Base-by-base conservation (phyloP, 768 basidiomycete species). In the Mycena galericulata region DNA sequence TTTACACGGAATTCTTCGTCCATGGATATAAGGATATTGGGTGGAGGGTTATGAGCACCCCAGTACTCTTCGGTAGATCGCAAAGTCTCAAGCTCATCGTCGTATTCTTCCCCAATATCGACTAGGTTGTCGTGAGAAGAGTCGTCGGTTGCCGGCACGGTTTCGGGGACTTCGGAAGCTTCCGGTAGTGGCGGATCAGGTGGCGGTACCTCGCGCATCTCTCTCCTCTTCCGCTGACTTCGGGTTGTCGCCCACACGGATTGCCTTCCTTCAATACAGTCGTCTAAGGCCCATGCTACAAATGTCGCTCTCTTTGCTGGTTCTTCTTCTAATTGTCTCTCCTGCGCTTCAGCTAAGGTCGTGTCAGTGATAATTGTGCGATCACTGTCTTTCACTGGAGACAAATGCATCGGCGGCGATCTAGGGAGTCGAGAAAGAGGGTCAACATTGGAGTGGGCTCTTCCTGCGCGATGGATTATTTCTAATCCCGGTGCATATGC, bases 281-380 rank as follows among this genome's bases (percentile, higher is more conserved):
- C 57, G 2, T 24, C n/a, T 4, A 41, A 2, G 14, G 3, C 15
- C 29, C 27, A 57, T 2, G 55, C 55, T 11, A 43, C 15, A 20
- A 57, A 57, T 12, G 55, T 57, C 1, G 55, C 55, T 26, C 55
- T 57, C 11, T 34, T 40, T 24, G 55, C 55, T 24, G 55, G 38
- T 24, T 17, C 38, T 5, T 18, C 24, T 41, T 43, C 55, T 38
- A 57, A 20, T n/a, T 27, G 24, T 9, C 26, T 1, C 38, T 57
- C 55, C 15, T 57, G 55, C 3, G 22, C 55, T 43, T 43, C 55
- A 6, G 38, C 55, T 27, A 57, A 17, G 15, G 29, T 57, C 2
- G 55, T 26, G 40, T 43, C 55, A 5, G 36, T 57, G 2, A 55
- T 15, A 12, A n/a, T n/a, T n/a, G n/a, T n/a, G n/a, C n/a, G n/a